These are phyloP conservation scores for Graphilbum ipis-grandicollis DNA, from an alignment of 2,329 filamentous ascomycete genomes.

Conservation along the genomic window DNA sequence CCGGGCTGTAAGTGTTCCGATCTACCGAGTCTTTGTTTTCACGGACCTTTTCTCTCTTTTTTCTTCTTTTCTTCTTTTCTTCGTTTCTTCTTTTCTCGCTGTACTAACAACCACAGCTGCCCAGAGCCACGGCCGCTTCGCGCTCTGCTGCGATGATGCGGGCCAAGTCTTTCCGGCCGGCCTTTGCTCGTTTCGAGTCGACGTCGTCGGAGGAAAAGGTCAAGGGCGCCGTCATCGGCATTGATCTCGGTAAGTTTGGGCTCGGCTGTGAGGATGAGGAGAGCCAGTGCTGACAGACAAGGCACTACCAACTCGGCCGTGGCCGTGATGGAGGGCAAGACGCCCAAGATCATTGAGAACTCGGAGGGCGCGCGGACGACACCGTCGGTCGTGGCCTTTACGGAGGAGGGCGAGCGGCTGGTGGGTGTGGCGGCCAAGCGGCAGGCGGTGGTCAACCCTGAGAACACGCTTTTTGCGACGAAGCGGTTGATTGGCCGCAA, in stretches of 20 bases:
- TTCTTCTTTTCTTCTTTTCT: too few species aligned
- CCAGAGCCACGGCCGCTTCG: conserved; percentile 53
- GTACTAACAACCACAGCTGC: conserved; percentile 37
- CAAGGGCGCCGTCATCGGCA: conserved; percentile 91
- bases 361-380: conserved; percentile 84
- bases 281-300: conserved; percentile 14
- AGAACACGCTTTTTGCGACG: conserved; percentile 95
- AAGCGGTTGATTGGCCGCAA: conserved; percentile 98
- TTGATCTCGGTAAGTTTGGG: conserved; percentile 63
- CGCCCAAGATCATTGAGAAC: conserved; percentile 94
- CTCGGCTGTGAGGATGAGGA: neutral
- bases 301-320: conserved; percentile 95
- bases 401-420: conserved; percentile 86
- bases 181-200: conserved; percentile 63
- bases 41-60: too few species aligned
- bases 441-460: conserved; percentile 94
- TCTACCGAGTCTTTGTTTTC: too few species aligned
- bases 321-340: conserved; percentile 93
- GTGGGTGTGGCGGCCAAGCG: conserved; percentile 97
- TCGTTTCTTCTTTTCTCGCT: too few species aligned
- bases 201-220: conserved; percentile 59
- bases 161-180: conserved; percentile 47
- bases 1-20: conserved; percentile 48
- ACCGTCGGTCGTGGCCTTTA: conserved; percentile 88
- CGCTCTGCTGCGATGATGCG: conserved; percentile 50